Evolutionary conservation across 1,284 basidiomycete species (phyloP).

Genomic region (Ceratobasidium sp.): DNA sequence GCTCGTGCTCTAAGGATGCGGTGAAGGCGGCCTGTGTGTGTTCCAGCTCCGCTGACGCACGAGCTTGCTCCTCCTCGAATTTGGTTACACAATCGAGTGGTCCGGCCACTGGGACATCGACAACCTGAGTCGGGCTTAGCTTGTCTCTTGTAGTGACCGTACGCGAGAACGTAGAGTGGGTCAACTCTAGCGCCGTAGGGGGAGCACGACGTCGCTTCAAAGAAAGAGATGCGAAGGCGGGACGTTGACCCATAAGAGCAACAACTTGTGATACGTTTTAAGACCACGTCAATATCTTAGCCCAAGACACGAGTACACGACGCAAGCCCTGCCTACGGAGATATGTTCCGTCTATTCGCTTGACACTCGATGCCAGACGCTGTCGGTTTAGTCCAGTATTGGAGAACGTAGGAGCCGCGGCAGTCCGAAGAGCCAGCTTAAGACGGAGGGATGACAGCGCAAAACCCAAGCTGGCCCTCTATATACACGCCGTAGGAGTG

Average conservation of each 20-base stretch:
- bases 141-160: background rate
- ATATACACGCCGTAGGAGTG: constrained; percentile 12
- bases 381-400: constrained; percentile 8
- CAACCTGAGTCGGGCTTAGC: background rate
- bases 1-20: constrained; percentile 31
- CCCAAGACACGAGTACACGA: background rate
- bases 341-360: background rate
- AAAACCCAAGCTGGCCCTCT: background rate
- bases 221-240: constrained; percentile 26
- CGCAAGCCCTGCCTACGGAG: constrained; percentile 3
- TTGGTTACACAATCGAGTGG: background rate
- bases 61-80: constrained; percentile 35
- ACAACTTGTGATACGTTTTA: constrained; percentile 4
- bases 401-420: background rate
- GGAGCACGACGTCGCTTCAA: constrained; percentile 32
- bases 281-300: background rate
- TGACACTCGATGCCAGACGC: background rate
- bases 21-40: constrained; percentile 40
- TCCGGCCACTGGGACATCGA: background rate
- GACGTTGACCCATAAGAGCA: constrained; percentile 15
- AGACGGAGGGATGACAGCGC: constrained; percentile 25
- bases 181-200: constrained; percentile 25
- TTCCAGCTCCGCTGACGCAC: constrained; percentile 41
- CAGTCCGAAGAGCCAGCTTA: constrained; percentile 32
- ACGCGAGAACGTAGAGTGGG: constrained; percentile 17